Conservation (phyloP, 1,139 yeast genomes). For the Lodderomyces pseudojiufengensis region DNA sequence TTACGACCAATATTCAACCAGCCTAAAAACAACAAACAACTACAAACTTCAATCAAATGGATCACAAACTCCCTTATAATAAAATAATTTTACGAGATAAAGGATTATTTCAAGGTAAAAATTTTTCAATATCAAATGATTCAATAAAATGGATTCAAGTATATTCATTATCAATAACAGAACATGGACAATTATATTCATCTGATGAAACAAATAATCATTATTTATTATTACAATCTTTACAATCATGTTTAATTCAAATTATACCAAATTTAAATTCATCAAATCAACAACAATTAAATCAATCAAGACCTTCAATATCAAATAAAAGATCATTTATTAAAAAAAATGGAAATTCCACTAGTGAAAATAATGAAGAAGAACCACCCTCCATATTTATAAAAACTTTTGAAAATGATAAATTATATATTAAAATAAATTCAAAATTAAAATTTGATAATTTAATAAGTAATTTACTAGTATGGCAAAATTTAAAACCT, state of each 20-base stretch:
- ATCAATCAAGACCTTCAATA: not conserved
- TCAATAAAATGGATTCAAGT: conserved; percentile 37
- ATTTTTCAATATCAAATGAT: conserved; percentile 38
- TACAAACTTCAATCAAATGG: not conserved
- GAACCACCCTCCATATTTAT: conserved; percentile 46
- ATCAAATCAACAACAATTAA: conserved; percentile 6
- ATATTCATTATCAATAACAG: conserved; percentile 31
- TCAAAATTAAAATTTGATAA: conserved; percentile 45
- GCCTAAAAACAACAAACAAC: not conserved
- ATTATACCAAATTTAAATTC: conserved; percentile 23
- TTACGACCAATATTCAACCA: not conserved
- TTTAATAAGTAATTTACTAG: conserved; percentile 48
- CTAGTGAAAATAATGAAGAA: conserved; percentile 13
- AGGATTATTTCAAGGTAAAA: conserved; percentile 35
- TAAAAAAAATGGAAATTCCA: not conserved
- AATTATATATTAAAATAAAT: conserved; percentile 43
- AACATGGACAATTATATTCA: conserved; percentile 35
- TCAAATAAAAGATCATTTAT: conserved; percentile 1
- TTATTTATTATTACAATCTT: conserved; percentile 28
- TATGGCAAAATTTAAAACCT: conserved; percentile 64
- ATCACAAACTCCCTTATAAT: conserved; percentile 24
- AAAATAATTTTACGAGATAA: conserved; percentile 31
- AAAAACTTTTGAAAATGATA: conserved; percentile 44
- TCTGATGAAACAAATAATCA: conserved; percentile 33
- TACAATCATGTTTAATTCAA: conserved; percentile 44